Conservation (phyloP, 257 asterid genomes). For the Cynanchum wilfordii region DNA sequence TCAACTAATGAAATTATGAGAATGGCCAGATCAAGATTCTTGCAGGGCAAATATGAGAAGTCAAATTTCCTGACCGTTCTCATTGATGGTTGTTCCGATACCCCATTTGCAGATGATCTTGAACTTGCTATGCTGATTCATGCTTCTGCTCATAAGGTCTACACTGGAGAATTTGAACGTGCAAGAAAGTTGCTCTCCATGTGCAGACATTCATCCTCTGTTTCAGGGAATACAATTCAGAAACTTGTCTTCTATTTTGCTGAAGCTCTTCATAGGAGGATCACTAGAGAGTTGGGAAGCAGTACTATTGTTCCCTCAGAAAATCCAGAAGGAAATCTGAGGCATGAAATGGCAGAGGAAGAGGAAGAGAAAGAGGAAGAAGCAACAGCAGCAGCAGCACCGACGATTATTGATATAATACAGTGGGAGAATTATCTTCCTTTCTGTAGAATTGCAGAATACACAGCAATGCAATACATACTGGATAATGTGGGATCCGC, state of each 20-base stretch:
- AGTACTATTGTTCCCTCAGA: neutral
- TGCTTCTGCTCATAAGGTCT: constrained; percentile 25
- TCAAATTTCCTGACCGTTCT: constrained; percentile 4
- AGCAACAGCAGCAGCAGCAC: too few species aligned
- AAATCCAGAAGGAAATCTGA: neutral
- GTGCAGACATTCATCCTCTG: constrained; percentile 21
- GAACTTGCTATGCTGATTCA: constrained; percentile 25
- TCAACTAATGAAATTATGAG: constrained; percentile 20
- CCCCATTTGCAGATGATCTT: constrained; percentile 13
- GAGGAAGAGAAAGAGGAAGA: constrained; percentile 5
- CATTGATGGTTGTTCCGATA: neutral
- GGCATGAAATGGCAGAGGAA: constrained; percentile 15
- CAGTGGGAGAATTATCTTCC: constrained; percentile 21
- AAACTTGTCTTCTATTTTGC: constrained; percentile 26
- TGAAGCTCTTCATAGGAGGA: constrained; percentile 34
- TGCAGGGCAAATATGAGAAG: neutral
- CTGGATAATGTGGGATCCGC: constrained; percentile 34
- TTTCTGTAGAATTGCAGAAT: constrained; percentile 21
- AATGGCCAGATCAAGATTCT: constrained; percentile 19
- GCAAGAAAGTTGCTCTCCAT: constrained; percentile 26
- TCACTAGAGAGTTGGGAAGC: constrained; percentile 23
- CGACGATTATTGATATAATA: constrained; percentile 11
- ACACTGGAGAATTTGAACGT: constrained; percentile 22
- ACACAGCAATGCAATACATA: constrained; percentile 35
- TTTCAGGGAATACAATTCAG: constrained; percentile 24